phyloP scores from a whole-genome alignment of 2,329 filamentous ascomycete genomes.

The Penicillium sp. region DNA sequence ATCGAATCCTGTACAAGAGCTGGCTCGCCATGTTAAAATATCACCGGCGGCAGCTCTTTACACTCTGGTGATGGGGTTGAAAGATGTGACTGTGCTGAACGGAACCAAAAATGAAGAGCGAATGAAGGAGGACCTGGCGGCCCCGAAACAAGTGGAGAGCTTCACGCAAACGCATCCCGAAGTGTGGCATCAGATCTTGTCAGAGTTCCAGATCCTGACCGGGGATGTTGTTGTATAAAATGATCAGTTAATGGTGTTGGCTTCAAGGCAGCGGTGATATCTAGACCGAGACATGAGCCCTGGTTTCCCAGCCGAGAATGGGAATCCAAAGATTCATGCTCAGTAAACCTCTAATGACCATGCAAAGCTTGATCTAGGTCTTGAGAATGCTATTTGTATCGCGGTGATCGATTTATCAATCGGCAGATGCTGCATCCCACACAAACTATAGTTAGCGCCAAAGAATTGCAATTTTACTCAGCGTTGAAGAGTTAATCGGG shows the following conservation, averaged over 20 bases:
- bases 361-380: no score
- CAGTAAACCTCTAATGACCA: no score
- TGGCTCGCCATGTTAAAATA: slow-evolving; percentile 51
- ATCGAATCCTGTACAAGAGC: slow-evolving; percentile 49
- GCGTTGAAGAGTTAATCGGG: no score
- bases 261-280: not conserved
- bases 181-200: slow-evolving; percentile 54
- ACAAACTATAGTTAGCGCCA: no score
- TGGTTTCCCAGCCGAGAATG: no score
- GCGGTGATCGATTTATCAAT: no score
- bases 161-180: slow-evolving; percentile 50
- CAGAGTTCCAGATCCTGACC: slow-evolving; percentile 50
- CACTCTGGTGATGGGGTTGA: slow-evolving; percentile 57
- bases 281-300: no score
- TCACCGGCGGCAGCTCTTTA: slow-evolving; percentile 56
- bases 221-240: slow-evolving; percentile 26
- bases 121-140: slow-evolving; percentile 57
- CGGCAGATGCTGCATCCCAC: no score
- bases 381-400: no score
- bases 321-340: no score
- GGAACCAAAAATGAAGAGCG: slow-evolving; percentile 56
- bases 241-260: no score
- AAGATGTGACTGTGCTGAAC: slow-evolving; percentile 55
- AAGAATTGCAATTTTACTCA: no score
- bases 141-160: slow-evolving; percentile 42